Base-by-base conservation (phyloP, 768 basidiomycete genomes). In the Baorangia bicolor region DNA sequence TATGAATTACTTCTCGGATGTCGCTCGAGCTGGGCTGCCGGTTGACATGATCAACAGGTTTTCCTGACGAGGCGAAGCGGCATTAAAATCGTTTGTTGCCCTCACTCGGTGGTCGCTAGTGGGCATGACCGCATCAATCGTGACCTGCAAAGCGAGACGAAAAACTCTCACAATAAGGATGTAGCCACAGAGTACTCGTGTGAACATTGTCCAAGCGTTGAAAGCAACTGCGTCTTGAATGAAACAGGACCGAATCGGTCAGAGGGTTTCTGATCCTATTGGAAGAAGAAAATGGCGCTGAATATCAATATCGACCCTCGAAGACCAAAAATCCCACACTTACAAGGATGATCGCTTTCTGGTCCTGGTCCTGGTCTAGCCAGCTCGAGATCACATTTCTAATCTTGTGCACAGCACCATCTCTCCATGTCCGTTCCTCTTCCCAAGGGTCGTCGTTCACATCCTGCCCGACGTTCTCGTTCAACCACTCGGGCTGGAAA, bases 211-310 rank as follows among this genome's bases (percentile, higher is more conserved):
- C 81, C 80, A 14, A 98, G 77, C 0, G 87, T 75, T 10, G 76
- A 71, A 13, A 98, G 79, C 4, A 98, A 76, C 68, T 97, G 93
- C 11, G 78, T 73, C 68, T 96, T 93, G 70, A 94, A 98, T 23
- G 85, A 85, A 40, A 74, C 74, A 1, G 76, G 69, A 62, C 97
- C 93, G 37, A 98, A 84, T 14, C 90, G 82, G 35, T 84, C 85
- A 4, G 65, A 50, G 0, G 71, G 63, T 6, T 60, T 63, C 58
- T 79, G 80, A 14, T 72, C 70, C 80, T 82, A 45, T 37, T 16
- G 0, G 1, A 20, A 34, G 7, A 30, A 43, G 8, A 31, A 21
- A 20, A 45, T 0, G 20, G 23, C 1, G 4, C 14, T 56, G n/a
- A 39, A 43, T 6, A 31, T 49, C 9, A 10, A n/a, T 16, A n/a